phyloP scores from a whole-genome alignment of 164 flowering plant species.

The Chimonanthus praecox region DNA sequence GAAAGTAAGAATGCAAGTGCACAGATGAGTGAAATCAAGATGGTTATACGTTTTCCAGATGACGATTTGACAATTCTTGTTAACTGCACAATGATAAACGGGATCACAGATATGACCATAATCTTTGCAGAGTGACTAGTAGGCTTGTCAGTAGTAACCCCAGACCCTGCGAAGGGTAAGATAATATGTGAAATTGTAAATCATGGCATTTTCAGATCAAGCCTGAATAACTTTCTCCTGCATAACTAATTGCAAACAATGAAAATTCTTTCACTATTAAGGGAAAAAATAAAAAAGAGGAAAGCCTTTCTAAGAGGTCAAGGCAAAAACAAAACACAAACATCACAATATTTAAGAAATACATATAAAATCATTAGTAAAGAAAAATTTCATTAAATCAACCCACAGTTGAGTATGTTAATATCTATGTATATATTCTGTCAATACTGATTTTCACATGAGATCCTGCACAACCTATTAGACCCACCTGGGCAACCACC shows the following conservation, averaged over 20 bases:
- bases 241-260: not conserved
- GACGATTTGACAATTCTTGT: constrained; percentile 49
- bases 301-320: not conserved
- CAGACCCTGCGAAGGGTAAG: constrained; percentile 46
- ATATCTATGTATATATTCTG: too few relatives aligned
- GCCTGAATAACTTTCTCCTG: not conserved
- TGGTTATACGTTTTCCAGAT: constrained; percentile 60
- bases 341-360: too few relatives aligned
- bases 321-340: not conserved
- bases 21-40: constrained; percentile 60
- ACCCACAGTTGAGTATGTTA: not conserved
- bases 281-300: too few relatives aligned
- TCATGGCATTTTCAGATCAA: not conserved
- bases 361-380: not conserved
- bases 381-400: too few relatives aligned
- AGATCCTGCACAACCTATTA: too few relatives aligned
- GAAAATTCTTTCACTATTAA: too few relatives aligned
- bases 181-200: not conserved
- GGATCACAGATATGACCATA: constrained; percentile 79
- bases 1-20: constrained; percentile 48
- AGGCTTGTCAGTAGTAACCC: constrained; percentile 72
- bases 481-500: too few relatives aligned
- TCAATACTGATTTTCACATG: not conserved
- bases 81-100: constrained; percentile 79
- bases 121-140: constrained; percentile 80